Conservation (phyloP, 495 filamentous ascomycete species). For the Neurospora tetraspora region DNA sequence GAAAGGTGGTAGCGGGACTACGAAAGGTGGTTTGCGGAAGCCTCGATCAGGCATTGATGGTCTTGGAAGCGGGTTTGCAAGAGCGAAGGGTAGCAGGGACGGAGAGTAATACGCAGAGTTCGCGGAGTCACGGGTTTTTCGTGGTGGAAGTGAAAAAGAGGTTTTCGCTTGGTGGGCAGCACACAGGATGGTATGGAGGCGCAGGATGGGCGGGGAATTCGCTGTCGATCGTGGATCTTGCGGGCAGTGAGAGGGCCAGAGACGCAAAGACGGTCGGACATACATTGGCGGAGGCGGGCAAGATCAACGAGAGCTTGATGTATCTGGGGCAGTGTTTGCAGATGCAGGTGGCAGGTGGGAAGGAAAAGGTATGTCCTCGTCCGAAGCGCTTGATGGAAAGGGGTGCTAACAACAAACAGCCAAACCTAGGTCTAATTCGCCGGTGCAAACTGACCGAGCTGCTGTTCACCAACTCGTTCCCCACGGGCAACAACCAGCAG, state of each 20-base stretch:
- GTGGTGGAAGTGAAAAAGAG: conserved; percentile 89
- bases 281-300: conserved; percentile 88
- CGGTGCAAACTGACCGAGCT: conserved; percentile 97
- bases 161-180: conserved; percentile 34
- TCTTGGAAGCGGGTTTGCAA: conserved; percentile 80
- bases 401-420: conserved; percentile 33
- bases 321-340: conserved; percentile 96
- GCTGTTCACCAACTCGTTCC: conserved; percentile 91
- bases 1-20: conserved; percentile 85
- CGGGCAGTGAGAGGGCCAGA: conserved; percentile 85
- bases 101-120: conserved; percentile 78
- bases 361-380: conserved; percentile 54
- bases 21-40: conserved; percentile 82
- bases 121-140: conserved; percentile 92
- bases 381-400: not conserved
- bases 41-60: conserved; percentile 78
- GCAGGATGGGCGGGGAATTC: conserved; percentile 65
- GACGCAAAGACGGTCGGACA: conserved; percentile 89
- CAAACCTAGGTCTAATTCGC: conserved; percentile 77
- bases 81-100: conserved; percentile 86
- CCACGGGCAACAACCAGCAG: conserved; percentile 42
- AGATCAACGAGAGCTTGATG: conserved; percentile 97
- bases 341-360: conserved; percentile 73
- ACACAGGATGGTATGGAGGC: conserved; percentile 26
- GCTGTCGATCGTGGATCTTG: conserved; percentile 85